Percentiles rank a stretch among this genome's conserved stretches.
Evolutionary conservation across 805 yeast genomes (phyloP).

Genomic region (Millerozyma miso): DNA sequence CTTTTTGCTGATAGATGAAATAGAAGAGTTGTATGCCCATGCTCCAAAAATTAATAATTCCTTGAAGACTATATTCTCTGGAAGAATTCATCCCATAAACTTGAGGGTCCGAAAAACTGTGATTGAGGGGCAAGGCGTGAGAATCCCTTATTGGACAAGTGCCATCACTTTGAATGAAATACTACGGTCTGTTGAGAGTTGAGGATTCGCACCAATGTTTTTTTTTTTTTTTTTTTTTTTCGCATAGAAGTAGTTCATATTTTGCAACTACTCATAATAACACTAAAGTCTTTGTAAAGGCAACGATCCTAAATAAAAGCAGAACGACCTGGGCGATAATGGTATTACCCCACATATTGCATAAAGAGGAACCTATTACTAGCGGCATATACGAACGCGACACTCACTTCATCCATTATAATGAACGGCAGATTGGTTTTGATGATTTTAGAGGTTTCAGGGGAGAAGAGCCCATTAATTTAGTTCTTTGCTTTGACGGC

Average conservation of each 20-base stretch:
- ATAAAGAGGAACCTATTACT: background rate
- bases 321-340: too few relatives aligned
- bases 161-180: conserved; percentile 9
- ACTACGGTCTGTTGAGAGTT: background rate
- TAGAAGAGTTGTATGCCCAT: conserved; percentile 10
- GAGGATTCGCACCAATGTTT: background rate
- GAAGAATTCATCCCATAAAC: background rate
- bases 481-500: conserved; percentile 61
- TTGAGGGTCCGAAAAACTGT: conserved; percentile 4
- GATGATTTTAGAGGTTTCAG: background rate
- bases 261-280: background rate
- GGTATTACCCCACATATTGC: background rate
- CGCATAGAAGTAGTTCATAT: too few relatives aligned
- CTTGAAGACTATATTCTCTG: conserved; percentile 4
- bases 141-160: conserved; percentile 13
- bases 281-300: too few relatives aligned
- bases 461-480: conserved; percentile 20
- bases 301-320: too few relatives aligned
- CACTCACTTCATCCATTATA: background rate
- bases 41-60: conserved; percentile 6
- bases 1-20: conserved; percentile 16
- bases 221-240: too few relatives aligned
- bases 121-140: background rate
- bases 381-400: background rate
- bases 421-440: background rate